Conservation (phyloP, 2,329 filamentous ascomycete genomes). For the Didymella sp. region DNA sequence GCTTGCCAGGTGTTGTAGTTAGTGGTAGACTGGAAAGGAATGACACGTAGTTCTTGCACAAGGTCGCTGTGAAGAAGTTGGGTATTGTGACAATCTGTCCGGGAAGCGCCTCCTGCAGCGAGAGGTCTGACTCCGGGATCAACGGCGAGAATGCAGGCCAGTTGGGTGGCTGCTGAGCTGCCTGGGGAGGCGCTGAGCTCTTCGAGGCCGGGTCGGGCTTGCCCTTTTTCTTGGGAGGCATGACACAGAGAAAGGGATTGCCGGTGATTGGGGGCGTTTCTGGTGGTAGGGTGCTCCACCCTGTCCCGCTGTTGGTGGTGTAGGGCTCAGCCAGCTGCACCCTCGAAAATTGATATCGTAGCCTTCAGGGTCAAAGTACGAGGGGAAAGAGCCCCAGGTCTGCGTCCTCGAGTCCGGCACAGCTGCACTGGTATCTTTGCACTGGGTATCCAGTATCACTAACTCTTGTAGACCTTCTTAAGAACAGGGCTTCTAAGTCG, state of each 20-base stretch:
- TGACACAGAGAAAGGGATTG: slow-evolving; percentile 8
- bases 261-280: not conserved
- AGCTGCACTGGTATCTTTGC: not conserved
- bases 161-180: slow-evolving; percentile 53
- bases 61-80: slow-evolving; percentile 74
- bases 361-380: not conserved
- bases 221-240: slow-evolving; percentile 45
- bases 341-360: not conserved
- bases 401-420: not conserved
- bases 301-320: not conserved
- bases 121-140: slow-evolving; percentile 69
- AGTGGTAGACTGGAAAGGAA: slow-evolving; percentile 76
- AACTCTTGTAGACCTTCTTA: not conserved
- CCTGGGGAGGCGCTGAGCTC: not conserved
- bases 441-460: not conserved
- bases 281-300: not conserved
- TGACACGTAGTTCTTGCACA: slow-evolving; percentile 78
- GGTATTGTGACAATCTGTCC: slow-evolving; percentile 76
- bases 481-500: not conserved
- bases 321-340: not conserved
- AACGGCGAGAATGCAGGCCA: slow-evolving; percentile 78
- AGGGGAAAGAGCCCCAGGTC: not conserved
- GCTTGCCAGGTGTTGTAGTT: slow-evolving; percentile 77
- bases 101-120: slow-evolving; percentile 63
- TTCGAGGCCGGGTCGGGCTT: slow-evolving; percentile 24